phyloP scores from a whole-genome alignment of 257 asterid species.

The Lantana camara region DNA sequence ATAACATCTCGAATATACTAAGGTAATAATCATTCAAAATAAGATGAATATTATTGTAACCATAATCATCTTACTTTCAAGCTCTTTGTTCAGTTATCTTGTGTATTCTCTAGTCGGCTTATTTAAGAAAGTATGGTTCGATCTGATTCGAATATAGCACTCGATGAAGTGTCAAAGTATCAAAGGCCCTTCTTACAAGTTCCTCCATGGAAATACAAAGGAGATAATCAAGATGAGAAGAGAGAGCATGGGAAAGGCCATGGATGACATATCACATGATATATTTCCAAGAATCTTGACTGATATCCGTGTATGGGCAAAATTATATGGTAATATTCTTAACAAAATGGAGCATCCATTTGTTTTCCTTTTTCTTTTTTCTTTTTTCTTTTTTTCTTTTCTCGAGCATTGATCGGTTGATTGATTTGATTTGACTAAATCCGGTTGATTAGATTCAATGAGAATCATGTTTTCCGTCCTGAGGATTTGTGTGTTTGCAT shows the following conservation, averaged over 20 bases:
- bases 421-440: too few species aligned
- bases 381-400: too few species aligned
- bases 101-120: slow-evolving; percentile 27
- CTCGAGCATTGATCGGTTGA: too few species aligned
- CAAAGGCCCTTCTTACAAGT: slow-evolving; percentile 52
- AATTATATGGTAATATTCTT: slow-evolving; percentile 43
- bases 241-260: slow-evolving; percentile 35
- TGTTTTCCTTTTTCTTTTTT: too few species aligned
- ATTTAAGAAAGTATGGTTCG: slow-evolving; percentile 46
- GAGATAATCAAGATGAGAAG: slow-evolving; percentile 50
- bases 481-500: too few species aligned
- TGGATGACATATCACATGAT: slow-evolving; percentile 51
- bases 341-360: neutral
- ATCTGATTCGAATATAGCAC: slow-evolving; percentile 37
- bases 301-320: slow-evolving; percentile 49
- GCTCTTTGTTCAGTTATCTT: slow-evolving; percentile 30
- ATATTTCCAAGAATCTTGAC: slow-evolving; percentile 63
- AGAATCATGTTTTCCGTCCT: too few species aligned
- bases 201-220: slow-evolving; percentile 60
- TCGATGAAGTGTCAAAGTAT: slow-evolving; percentile 55
- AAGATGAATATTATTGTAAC: slow-evolving; percentile 29
- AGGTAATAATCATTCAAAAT: neutral
- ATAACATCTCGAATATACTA: neutral
- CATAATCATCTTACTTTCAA: slow-evolving; percentile 12
- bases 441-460: too few species aligned